phyloP scores from a whole-genome alignment of 495 filamentous ascomycete genomes.

The Hyaloscypha hepaticicola region DNA sequence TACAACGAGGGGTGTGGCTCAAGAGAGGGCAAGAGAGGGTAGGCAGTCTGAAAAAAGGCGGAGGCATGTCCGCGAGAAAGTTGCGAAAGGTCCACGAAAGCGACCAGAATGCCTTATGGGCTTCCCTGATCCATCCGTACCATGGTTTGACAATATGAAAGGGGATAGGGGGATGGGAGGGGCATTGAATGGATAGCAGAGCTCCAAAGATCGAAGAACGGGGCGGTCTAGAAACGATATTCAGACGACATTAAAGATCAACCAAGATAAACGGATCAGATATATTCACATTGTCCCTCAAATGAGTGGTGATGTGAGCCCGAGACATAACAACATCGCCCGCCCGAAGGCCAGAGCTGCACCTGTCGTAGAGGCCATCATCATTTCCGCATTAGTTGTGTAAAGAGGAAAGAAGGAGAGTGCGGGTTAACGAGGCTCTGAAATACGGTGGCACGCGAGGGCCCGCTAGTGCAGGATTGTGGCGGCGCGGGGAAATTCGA shows the following conservation, averaged over 20 bases:
- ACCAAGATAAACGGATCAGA: slow-evolving; percentile 44
- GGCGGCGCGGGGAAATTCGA: slow-evolving; percentile 13
- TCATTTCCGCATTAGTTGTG: slow-evolving; percentile 60
- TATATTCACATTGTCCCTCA: slow-evolving; percentile 54
- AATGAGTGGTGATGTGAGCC: slow-evolving; percentile 52
- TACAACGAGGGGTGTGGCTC: no score
- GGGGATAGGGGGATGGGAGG: not conserved
- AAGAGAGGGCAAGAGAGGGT: no score
- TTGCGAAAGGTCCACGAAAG: not conserved
- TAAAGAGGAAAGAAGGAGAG: slow-evolving; percentile 38
- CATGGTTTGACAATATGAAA: not conserved
- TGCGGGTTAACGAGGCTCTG: slow-evolving; percentile 15
- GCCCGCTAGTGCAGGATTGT: slow-evolving; percentile 11
- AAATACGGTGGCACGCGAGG: not conserved
- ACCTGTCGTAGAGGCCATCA: slow-evolving; percentile 45
- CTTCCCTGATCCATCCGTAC: not conserved
- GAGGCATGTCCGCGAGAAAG: not conserved
- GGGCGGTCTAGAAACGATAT: slow-evolving; percentile 1
- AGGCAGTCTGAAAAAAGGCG: not conserved
- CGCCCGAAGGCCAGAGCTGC: slow-evolving; percentile 34
- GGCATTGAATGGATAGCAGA: not conserved
- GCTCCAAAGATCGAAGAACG: not conserved
- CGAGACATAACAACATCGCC: slow-evolving; percentile 54
- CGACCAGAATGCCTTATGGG: not conserved
- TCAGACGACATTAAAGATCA: slow-evolving; percentile 20